Evolutionary conservation across 345 rosid species (phyloP).

Genomic region (Cardamine resedifolia): DNA sequence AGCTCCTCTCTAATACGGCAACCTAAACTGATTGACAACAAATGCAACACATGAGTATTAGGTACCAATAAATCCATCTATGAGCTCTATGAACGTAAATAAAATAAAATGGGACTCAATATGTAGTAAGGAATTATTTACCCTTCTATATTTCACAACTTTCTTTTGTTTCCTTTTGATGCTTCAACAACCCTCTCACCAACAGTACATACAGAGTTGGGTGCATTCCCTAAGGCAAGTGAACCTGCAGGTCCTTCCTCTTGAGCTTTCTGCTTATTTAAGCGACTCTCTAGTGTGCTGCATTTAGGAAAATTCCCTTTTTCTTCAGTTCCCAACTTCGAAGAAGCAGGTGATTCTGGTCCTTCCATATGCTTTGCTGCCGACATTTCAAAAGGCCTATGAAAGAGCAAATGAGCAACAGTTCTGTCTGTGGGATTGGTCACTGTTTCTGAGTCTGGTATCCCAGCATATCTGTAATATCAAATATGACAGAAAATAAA

Average conservation of each 20-base stretch:
- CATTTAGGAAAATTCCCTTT: slow-evolving; percentile 32
- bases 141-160: slow-evolving; percentile 34
- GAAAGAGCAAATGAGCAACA: slow-evolving; percentile 90
- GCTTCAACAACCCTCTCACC: slow-evolving; percentile 37
- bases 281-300: slow-evolving; percentile 30
- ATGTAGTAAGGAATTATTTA: slow-evolving; percentile 39
- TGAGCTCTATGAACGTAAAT: not conserved
- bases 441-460: slow-evolving; percentile 72
- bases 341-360: slow-evolving; percentile 58
- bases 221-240: slow-evolving; percentile 40
- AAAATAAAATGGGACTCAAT: slow-evolving; percentile 27
- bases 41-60: slow-evolving; percentile 32
- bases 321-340: slow-evolving; percentile 45
- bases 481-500: not conserved
- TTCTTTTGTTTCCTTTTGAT: slow-evolving; percentile 35
- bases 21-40: slow-evolving; percentile 41
- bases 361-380: slow-evolving; percentile 50
- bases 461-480: slow-evolving; percentile 46
- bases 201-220: slow-evolving; percentile 42
- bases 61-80: slow-evolving; percentile 36
- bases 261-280: slow-evolving; percentile 36
- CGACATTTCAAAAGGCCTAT: slow-evolving; percentile 54
- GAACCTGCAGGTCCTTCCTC: slow-evolving; percentile 41
- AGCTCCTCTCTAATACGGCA: slow-evolving; percentile 25
- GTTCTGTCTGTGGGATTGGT: slow-evolving; percentile 86